Base-by-base conservation (phyloP, 345 rosid genomes). In the Stellera chamaejasme region DNA sequence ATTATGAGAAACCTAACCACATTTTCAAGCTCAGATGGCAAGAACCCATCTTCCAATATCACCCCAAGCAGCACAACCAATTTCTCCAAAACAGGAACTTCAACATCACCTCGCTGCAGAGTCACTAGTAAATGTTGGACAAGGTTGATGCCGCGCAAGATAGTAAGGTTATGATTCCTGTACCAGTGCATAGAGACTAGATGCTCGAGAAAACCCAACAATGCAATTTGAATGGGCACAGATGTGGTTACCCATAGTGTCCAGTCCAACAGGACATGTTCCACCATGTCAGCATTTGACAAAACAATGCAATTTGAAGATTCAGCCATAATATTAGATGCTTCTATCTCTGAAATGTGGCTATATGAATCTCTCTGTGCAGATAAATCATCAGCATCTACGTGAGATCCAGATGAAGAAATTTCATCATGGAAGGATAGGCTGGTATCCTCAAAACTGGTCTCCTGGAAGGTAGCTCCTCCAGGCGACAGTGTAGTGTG, bases 161-260 rank as follows among this genome's bases (percentile, higher is more conserved):
- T 74, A 3, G 95, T 84, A 50, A 90, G 93, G 75, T 90, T 90
- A 75, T 90, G 97, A 75, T 78, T 86, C 75, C 97, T 77, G 66
- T 90, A 90, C 95, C 97, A 87, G 66, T 90, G 90, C 97, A 87
- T 90, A 48, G 97, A 90, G 47, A 90, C 97, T 57, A 90, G 77
- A 72, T 90, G 87, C 77, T 90, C 97, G 68, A 90, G 90, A 75
- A 90, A 90, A 36, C 95, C 85, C 56, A 90, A 80, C 54, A 90
- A 79, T 27, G 95, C 71, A 76, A 87, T 90, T 76, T 90, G 97
- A 72, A 87, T 81, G 46, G 95, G 74, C 63, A 90, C 83, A 39
- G 97, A 79, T 56, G 97, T 78, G 49, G 82, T 73, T 32, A 87
- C 97, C 97, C 97, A 90, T 64, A 90, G 65, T 25, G 97, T 90